Base-by-base conservation (phyloP, 2,329 filamentous ascomycete species). In the Xylariaceae sp. region DNA sequence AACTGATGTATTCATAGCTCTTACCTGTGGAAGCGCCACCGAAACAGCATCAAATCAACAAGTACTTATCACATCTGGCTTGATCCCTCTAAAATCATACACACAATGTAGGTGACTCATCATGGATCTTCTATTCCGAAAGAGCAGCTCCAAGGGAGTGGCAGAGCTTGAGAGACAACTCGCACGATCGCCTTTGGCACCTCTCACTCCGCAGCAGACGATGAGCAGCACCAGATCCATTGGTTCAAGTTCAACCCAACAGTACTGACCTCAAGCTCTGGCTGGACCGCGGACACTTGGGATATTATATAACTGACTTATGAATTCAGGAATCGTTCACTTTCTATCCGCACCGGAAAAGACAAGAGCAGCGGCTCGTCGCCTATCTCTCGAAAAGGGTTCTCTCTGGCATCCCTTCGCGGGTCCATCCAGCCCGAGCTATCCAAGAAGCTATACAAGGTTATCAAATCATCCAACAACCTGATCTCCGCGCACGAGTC, bases 381-480 rank as follows among this genome's bases (percentile, higher is more conserved):
- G 23, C 49, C 58, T 37, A 61, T 71, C 45, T 62, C 64, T 51
- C 82, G 79, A 59, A 83, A 87, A 64, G 84, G 82, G 61, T 95
- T 97, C 73, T 86, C 83, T 48, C 86, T 97, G 72, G 83, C 80
- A 54, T 93, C 89, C 17, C 82, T 98, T 44, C 88, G 92, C 41
- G 89, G 89, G 45, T 81, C 84, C 39, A 79, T 85, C 58, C 89
- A 95, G 64, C 88, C 91, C 4, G 90, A 96, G 67, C 80, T 96
- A 22, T 90, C 88, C 59, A 89, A 88, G 67, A 88, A 85, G 64
- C 82, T 98, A 41, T 94, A 85, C 76, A 86, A 85, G 58, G 79
- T 98, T 50, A 95, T 97, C 75, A 98, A 98, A 73, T 88, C 86
- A 40, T 86, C 94, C 69, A 97, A 96, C 74, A 83, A 86, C 63